Evolutionary conservation across 768 basidiomycete species (phyloP).

Genomic region (Serendipita vermifera): DNA sequence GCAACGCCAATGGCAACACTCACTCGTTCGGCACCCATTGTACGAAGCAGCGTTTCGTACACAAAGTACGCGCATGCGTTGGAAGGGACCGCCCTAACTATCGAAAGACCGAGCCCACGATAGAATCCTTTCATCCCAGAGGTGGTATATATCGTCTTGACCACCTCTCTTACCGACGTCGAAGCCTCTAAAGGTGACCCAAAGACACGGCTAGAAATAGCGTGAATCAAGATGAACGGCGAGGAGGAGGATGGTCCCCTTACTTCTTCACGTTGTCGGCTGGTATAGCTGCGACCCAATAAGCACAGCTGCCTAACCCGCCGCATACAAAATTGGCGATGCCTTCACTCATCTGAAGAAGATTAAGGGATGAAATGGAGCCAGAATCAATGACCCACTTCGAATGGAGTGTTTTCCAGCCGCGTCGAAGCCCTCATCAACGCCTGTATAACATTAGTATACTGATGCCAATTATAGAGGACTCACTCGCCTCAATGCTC

Average conservation of each 20-base stretch:
- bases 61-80: constrained; percentile 71
- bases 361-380: not conserved
- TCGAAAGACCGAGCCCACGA: constrained; percentile 53
- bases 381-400: constrained; percentile 28
- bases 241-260: constrained; percentile 17
- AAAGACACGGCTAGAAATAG: constrained; percentile 12
- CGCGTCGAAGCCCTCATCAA: constrained; percentile 47
- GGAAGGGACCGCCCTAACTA: constrained; percentile 62
- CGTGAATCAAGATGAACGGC: constrained; percentile 1
- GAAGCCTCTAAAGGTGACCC: not conserved
- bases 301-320: constrained; percentile 47
- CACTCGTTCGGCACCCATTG: constrained; percentile 54
- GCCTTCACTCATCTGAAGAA: constrained; percentile 44
- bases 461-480: constrained; percentile 11
- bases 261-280: constrained; percentile 79
- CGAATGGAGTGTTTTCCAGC: constrained; percentile 46
- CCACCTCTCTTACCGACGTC: constrained; percentile 39
- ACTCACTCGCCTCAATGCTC: constrained; percentile 40
- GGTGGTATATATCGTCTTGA: constrained; percentile 38
- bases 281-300: constrained; percentile 58
- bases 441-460: constrained; percentile 26
- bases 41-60: constrained; percentile 59
- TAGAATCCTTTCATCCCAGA: constrained; percentile 46
- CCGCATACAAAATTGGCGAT: constrained; percentile 53
- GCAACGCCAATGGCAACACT: no score